phyloP scores from a whole-genome alignment of 1,284 basidiomycete species.

The Microbotryum intermedium region DNA sequence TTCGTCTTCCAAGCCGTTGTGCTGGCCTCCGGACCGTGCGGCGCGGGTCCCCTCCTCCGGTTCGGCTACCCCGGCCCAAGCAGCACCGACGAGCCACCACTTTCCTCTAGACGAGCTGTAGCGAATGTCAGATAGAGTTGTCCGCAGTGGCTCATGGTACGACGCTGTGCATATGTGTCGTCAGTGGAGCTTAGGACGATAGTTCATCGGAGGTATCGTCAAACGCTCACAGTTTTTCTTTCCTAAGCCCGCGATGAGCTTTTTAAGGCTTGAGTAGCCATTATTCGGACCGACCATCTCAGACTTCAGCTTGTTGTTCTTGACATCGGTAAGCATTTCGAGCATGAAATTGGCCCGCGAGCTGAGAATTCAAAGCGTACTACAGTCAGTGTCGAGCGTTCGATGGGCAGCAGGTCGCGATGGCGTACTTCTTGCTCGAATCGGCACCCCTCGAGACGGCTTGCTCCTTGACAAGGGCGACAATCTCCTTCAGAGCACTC shows the following conservation, averaged over 20 bases:
- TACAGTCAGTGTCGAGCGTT: no score
- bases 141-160: constrained; percentile 66
- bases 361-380: constrained; percentile 41
- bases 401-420: no score
- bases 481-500: constrained; percentile 47
- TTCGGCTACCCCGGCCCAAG: constrained; percentile 83
- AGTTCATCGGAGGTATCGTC: background rate
- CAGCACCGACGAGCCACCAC: constrained; percentile 98
- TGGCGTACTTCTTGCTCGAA: no score
- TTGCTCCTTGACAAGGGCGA: constrained; percentile 59
- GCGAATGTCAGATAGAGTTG: constrained; percentile 74
- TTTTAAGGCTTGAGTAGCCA: constrained; percentile 69
- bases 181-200: background rate
- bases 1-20: constrained; percentile 50
- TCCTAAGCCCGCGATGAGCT: constrained; percentile 61
- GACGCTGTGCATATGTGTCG: constrained; percentile 10
- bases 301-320: constrained; percentile 75
- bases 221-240: constrained; percentile 64
- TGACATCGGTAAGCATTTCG: constrained; percentile 78
- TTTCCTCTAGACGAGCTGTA: constrained; percentile 80
- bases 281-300: constrained; percentile 53
- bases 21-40: constrained; percentile 32
- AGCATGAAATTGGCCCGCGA: constrained; percentile 85
- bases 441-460: no score
- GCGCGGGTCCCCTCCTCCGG: constrained; percentile 36